phyloP scores from a whole-genome alignment of 805 yeast genomes.

The Brettanomyces bruxellensis region DNA sequence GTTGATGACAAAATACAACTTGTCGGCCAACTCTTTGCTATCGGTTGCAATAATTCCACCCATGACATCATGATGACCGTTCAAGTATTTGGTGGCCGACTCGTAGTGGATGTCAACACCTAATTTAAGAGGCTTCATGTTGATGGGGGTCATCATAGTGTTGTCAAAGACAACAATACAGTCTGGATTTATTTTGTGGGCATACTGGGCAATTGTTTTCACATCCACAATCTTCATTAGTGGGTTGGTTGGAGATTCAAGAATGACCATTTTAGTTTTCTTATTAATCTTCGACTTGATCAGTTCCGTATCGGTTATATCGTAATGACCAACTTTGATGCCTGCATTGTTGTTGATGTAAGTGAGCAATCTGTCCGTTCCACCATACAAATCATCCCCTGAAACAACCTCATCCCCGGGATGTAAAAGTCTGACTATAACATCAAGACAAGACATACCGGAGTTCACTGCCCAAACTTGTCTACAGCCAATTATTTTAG shows the following conservation, averaged over 20 bases:
- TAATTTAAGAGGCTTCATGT: slow-evolving; percentile 75
- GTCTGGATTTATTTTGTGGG: slow-evolving; percentile 60
- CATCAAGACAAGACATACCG: slow-evolving; percentile 88
- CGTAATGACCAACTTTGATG: slow-evolving; percentile 64
- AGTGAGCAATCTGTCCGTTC: slow-evolving; percentile 78
- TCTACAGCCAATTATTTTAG: slow-evolving; percentile 69
- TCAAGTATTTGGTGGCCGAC: slow-evolving; percentile 84
- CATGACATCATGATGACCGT: slow-evolving; percentile 96
- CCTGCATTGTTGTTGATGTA: slow-evolving; percentile 57
- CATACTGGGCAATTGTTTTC: slow-evolving; percentile 51
- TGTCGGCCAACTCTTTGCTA: slow-evolving; percentile 52
- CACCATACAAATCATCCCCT: slow-evolving; percentile 93
- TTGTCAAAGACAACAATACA: slow-evolving; percentile 80
- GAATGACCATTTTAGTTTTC: slow-evolving; percentile 66
- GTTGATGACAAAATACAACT: slow-evolving; percentile 69
- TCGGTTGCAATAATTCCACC: slow-evolving; percentile 84
- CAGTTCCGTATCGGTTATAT: slow-evolving; percentile 63
- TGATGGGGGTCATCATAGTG: slow-evolving; percentile 93
- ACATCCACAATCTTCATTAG: slow-evolving; percentile 82
- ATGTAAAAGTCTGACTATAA: slow-evolving; percentile 55
- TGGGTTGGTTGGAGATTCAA: slow-evolving; percentile 93
- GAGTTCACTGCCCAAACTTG: slow-evolving; percentile 75
- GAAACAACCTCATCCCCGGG: slow-evolving; percentile 92
- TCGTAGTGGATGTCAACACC: slow-evolving; percentile 92
- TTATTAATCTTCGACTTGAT: slow-evolving; percentile 47